Base-by-base conservation (phyloP, 176 grass and related monocot species). In the Carex scoparia region DNA sequence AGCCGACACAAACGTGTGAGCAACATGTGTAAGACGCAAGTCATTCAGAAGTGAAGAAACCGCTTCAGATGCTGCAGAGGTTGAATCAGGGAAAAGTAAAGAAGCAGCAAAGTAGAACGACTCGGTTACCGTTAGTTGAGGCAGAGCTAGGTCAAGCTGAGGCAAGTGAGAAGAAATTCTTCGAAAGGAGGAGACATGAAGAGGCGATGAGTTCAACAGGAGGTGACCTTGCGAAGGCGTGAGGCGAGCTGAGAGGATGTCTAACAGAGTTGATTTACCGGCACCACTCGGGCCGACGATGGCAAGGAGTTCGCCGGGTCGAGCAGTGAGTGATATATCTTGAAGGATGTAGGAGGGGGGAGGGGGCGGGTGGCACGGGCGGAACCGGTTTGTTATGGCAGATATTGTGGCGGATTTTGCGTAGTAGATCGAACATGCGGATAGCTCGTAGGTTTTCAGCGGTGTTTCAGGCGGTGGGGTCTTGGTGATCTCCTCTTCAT, bases 261-360 rank as follows among this genome's bases (percentile, higher is more conserved):
- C 95, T 78, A 98, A 86, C 58, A 98, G 83, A 7, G 95, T 98
- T 2, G 95, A 95, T 86, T 98, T 98, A 9, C 95, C 95, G 12
- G 95, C 93, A 35, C 95, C 95, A 75, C 95, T 98, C 0, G 95
- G 95, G 0, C 95, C 95, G 0, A 98, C 95, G 42, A 98, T 85
- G 33, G 95, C 95, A 0, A 98, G 93, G 80, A 98, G 69, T 91
- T 98, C 91, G 5, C 93, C 95, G 0, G 95, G 86, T 1, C 83
- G 64, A 4, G 93, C 95, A 18, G 89, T 90, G 19, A 98, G 70
- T 1, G 95, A 98, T 64, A 98, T 90, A 71, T 98, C 88, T 28
- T 87, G 89, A 19, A 98, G 93, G 80, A 98, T 98, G 81, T 98
- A 98, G 7, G 91, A 87, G 4, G 85, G 70, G 7, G 91, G 37